Evolutionary conservation across 2,329 filamentous ascomycete genomes (phyloP), one percentile per base, ranked within the genome.

Genomic region (Fusarium lyarnte): DNA sequence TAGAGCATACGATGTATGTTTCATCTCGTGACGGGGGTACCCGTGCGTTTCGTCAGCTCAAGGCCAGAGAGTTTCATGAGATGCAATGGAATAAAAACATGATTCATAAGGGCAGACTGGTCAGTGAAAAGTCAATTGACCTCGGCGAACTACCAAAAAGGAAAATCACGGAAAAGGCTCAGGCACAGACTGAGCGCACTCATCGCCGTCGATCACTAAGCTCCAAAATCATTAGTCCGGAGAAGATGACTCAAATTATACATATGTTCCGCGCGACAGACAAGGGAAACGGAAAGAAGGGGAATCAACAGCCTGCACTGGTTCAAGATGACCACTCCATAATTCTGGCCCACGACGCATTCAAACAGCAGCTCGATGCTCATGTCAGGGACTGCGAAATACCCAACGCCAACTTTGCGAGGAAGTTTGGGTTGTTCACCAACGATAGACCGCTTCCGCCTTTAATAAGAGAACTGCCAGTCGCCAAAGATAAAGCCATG

Each of bases 351-450:
- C 57, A 54, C 27, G 61, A 64, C 16, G 58, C 63, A 31, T 51
- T 68, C 21, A 53, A 73, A 31, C 63, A 69, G 36, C 67, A 42
- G 47, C 54, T 67, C 21, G 59, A 38, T 29, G 47, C 47, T 14
- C 55, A 36, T n/a, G 80, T 82, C 8, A 74, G 76, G n/a, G 81
- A 79, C 12, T 78, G 76, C 51, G 73, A 81, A 25, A 79, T 85
- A 46, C 84, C 84, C 6, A 83, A 85, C 63, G 82, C 83, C 17
- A 83, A 82, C 49, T 85, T 85, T 68, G 84, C 83, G 10, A 78
- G 84, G 58, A 85, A 85, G 60, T 81, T 82, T 61, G 78, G 78
- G 9, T 67, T 85, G 19, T 77, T 84, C 36, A 78, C 78, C 6
- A 73, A 75, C 38, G 76, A 75, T 11, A 74, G 79, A 17, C 77